Base-by-base conservation (phyloP, 106 monocot genomes). In the Phalaenopsis aphrodite region DNA sequence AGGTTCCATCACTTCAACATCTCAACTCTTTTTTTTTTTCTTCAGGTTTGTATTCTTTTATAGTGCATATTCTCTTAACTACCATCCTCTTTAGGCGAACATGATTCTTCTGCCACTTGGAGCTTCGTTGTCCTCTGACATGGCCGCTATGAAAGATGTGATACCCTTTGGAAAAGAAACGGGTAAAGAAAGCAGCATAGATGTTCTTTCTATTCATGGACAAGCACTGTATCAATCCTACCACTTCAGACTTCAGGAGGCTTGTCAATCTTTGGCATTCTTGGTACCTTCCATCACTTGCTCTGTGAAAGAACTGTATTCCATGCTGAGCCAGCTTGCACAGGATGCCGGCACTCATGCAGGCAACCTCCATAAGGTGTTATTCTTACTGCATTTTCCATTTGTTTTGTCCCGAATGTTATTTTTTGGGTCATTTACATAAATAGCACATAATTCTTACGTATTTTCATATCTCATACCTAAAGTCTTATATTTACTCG, bases 311-410 rank as follows among this genome's bases (percentile, higher is more conserved):
- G 88, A 93, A 47, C 74, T 99, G 66, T 85, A 89, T 77, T 78
- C 89, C 55, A 85, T 88, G 87, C 52, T 99, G 68, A 91, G 78
- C 67, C 95, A 88, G 79, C 99, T 99, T 88, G 93, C 89, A 71
- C 87, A 87, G 36, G 57, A 84, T 80, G 88, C 99, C 72, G 88
- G 89, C 80, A 78, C 87, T 3, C 99, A 95, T 88, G 92, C 99
- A 55, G 91, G 95, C 71, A 99, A 91, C 84, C 91, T 99, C 79
- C 94, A 95, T 78, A 95, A 95, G 81, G 99, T 99, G 80, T n/a
- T 5, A 69, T 69, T 39, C 69, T 69, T 39, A 11, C 14, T 38
- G 37, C 68, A 68, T 68, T 68, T 68, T 10, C 68, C 61, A 61
- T 68, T 7, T 68, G 37, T 37, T 57, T 57, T 57, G 57, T 57